These are phyloP conservation scores for Cudoniella acicularis DNA, from an alignment of 495 filamentous ascomycete species.

Conservation along the genomic window DNA sequence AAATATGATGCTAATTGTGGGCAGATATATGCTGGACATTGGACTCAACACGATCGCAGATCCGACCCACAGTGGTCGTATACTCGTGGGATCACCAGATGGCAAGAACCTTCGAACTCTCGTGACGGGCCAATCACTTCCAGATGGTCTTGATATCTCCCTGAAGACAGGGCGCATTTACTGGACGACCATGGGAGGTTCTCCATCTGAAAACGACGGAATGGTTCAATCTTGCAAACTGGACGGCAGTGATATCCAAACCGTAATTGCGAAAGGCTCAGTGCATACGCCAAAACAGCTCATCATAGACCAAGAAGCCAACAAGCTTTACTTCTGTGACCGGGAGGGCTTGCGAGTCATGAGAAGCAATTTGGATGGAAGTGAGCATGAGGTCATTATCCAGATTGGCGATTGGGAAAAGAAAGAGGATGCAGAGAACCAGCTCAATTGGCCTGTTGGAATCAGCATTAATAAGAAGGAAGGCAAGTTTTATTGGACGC, in stretches of 20 bases:
- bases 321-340: slow-evolving; percentile 49
- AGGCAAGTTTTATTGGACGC: slow-evolving; percentile 53
- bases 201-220: slow-evolving; percentile 36
- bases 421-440: slow-evolving; percentile 24
- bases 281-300: slow-evolving; percentile 54
- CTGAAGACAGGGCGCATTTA: slow-evolving; percentile 35
- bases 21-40: slow-evolving; percentile 11
- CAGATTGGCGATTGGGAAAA: slow-evolving; percentile 36
- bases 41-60: not conserved
- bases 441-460: slow-evolving; percentile 50
- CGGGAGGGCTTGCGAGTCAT: slow-evolving; percentile 50
- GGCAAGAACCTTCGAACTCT: slow-evolving; percentile 24
- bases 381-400: slow-evolving; percentile 32
- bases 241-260: slow-evolving; percentile 39
- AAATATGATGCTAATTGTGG: not conserved
- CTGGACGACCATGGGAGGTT: slow-evolving; percentile 53
- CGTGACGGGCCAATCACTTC: slow-evolving; percentile 32
- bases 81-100: slow-evolving; percentile 16
- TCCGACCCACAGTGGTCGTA: slow-evolving; percentile 1
- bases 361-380: slow-evolving; percentile 19
- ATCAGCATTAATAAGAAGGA: slow-evolving; percentile 36
- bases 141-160: slow-evolving; percentile 46
- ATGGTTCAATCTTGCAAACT: slow-evolving; percentile 40
- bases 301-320: slow-evolving; percentile 27
- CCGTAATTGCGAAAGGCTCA: slow-evolving; percentile 18